phyloP scores from a whole-genome alignment of 495 filamentous ascomycete species.

The Penicillium roqueforti region DNA sequence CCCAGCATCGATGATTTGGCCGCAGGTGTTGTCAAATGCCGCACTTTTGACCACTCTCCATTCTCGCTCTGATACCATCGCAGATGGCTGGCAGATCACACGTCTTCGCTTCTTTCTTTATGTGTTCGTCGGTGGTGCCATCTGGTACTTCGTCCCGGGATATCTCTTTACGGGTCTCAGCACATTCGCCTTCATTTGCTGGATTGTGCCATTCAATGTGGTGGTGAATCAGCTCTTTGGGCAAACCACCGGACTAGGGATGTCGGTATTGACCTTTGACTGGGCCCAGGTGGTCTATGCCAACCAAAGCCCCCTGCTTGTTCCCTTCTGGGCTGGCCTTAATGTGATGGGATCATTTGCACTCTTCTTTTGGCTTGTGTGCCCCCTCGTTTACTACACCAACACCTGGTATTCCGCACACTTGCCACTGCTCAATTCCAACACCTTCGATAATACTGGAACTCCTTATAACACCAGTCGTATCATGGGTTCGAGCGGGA shows the following conservation, averaged over 20 bases:
- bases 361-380: slow-evolving; percentile 84
- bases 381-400: slow-evolving; percentile 68
- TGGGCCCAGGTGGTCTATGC: slow-evolving; percentile 87
- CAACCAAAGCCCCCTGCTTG: slow-evolving; percentile 80
- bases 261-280: slow-evolving; percentile 88
- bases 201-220: slow-evolving; percentile 74
- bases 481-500: slow-evolving; percentile 38
- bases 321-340: slow-evolving; percentile 86
- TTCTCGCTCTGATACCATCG: slow-evolving; percentile 71
- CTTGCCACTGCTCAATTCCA: slow-evolving; percentile 44
- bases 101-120: slow-evolving; percentile 78
- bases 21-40: slow-evolving; percentile 79
- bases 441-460: slow-evolving; percentile 47
- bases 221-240: slow-evolving; percentile 70
- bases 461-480: slow-evolving; percentile 38
- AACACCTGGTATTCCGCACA: slow-evolving; percentile 61
- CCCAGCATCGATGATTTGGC: slow-evolving; percentile 90
- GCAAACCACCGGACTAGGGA: slow-evolving; percentile 60
- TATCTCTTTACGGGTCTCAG: slow-evolving; percentile 82
- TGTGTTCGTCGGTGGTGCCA: slow-evolving; percentile 59
- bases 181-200: slow-evolving; percentile 86
- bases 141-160: slow-evolving; percentile 83
- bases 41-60: slow-evolving; percentile 85
- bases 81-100: slow-evolving; percentile 80
- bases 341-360: slow-evolving; percentile 84